Percentiles rank a stretch among this genome's conserved stretches.
Evolutionary conservation across 2,329 filamentous ascomycete species (phyloP).

Genomic region (Cytospora mali): DNA sequence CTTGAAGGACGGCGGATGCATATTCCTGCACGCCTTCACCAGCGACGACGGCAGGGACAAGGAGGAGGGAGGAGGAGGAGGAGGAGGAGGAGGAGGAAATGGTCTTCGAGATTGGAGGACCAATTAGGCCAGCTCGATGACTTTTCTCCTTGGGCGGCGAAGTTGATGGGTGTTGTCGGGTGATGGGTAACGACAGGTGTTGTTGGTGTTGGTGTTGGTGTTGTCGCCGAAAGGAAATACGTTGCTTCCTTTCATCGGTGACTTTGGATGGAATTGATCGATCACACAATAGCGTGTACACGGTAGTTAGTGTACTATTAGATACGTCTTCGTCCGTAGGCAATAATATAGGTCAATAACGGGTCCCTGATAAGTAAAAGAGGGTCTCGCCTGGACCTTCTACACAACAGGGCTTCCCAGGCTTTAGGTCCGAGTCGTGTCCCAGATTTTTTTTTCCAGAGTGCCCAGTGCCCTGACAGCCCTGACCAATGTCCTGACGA

Average conservation of each 20-base stretch:
- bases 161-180: constrained; percentile 4
- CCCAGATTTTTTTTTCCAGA: not conserved
- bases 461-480: no score
- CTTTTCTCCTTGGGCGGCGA: not conserved
- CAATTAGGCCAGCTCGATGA: not conserved
- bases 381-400: no score
- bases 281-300: not conserved
- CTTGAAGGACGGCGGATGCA: constrained; percentile 28
- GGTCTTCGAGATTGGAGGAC: not conserved
- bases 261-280: no score
- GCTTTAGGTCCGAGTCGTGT: not conserved
- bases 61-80: not conserved
- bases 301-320: not conserved
- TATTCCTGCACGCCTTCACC: constrained; percentile 22
- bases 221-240: constrained; percentile 5
- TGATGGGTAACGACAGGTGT: constrained; percentile 9
- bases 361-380: no score
- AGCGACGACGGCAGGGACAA: constrained; percentile 20
- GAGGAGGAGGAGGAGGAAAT: not conserved
- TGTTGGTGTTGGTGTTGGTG: constrained; percentile 9
- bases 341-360: no score
- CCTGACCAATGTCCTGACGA: no score
- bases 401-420: not conserved
- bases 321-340: no score
- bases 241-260: constrained; percentile 17